Evolutionary conservation across 1,284 basidiomycete species (phyloP).

Genomic region (Ganoderma resinaceum): DNA sequence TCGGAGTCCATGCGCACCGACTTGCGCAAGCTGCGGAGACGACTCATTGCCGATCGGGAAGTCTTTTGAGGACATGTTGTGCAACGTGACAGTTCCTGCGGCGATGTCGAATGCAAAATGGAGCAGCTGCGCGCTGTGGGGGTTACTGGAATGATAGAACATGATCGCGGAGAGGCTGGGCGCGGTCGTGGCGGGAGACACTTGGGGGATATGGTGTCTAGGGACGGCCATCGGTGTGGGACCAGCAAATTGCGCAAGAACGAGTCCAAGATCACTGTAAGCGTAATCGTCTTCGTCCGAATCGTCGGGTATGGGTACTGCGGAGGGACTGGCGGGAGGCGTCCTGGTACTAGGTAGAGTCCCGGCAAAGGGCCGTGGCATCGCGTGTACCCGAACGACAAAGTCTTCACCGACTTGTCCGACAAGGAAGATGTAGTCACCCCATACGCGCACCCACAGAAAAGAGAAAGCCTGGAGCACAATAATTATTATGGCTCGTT

Average conservation of each 20-base stretch:
- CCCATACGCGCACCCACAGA: constrained; percentile 38
- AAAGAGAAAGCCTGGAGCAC: constrained; percentile 36
- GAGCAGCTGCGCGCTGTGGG: constrained; percentile 33
- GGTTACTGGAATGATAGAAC: constrained; percentile 33
- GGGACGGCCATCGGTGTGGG: constrained; percentile 31
- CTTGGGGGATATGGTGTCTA: constrained; percentile 33
- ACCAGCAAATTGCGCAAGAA: constrained; percentile 30
- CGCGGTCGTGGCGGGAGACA: constrained; percentile 31
- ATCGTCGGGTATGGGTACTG: constrained; percentile 10
- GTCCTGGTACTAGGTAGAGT: constrained; percentile 10
- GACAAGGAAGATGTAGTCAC: constrained; percentile 38
- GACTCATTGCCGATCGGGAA: constrained; percentile 37
- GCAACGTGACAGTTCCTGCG: constrained; percentile 8
- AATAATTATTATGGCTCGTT: not conserved
- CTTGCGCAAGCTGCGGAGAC: constrained; percentile 50
- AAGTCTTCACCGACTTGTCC: constrained; percentile 37
- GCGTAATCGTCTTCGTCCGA: constrained; percentile 19
- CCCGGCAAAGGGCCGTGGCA: constrained; percentile 30
- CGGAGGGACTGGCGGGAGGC: constrained; percentile 17
- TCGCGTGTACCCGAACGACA: constrained; percentile 38
- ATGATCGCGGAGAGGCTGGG: constrained; percentile 34
- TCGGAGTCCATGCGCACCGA: constrained; percentile 53
- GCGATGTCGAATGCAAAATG: constrained; percentile 33
- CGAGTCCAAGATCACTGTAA: constrained; percentile 31
- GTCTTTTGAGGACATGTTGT: constrained; percentile 25